These are phyloP conservation scores for Avena atlantica DNA, from an alignment of 176 grass and related monocot species.

Conservation along the genomic window DNA sequence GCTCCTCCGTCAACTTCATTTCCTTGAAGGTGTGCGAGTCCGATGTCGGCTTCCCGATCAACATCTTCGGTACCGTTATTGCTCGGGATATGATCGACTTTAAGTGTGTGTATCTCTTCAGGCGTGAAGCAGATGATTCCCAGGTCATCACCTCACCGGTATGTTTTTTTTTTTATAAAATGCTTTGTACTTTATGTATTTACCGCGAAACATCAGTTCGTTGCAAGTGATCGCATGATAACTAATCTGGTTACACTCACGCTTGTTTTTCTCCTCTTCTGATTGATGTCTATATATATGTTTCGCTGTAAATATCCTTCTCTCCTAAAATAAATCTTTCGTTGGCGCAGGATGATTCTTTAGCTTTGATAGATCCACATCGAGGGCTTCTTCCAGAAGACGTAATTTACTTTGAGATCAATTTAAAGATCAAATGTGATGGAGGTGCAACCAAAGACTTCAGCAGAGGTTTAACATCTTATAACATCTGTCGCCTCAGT, in stretches of 20 bases:
- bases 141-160: not conserved
- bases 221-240: no score
- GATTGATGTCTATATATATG: no score
- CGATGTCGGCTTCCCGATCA: not conserved
- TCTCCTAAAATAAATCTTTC: not conserved
- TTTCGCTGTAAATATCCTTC: no score
- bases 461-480: not conserved
- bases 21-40: not conserved
- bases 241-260: no score
- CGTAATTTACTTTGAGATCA: not conserved
- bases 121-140: not conserved
- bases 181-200: no score
- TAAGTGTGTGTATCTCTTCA: not conserved
- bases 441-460: not conserved
- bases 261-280: no score
- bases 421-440: not conserved
- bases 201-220: no score
- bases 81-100: not conserved
- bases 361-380: not conserved
- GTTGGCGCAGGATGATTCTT: not conserved
- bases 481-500: not conserved
- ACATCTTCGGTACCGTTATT: not conserved
- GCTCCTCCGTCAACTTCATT: not conserved
- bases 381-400: not conserved
- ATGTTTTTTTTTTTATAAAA: not conserved